Evolutionary conservation across 345 rosid species (phyloP).

Genomic region (Populus tremula): DNA sequence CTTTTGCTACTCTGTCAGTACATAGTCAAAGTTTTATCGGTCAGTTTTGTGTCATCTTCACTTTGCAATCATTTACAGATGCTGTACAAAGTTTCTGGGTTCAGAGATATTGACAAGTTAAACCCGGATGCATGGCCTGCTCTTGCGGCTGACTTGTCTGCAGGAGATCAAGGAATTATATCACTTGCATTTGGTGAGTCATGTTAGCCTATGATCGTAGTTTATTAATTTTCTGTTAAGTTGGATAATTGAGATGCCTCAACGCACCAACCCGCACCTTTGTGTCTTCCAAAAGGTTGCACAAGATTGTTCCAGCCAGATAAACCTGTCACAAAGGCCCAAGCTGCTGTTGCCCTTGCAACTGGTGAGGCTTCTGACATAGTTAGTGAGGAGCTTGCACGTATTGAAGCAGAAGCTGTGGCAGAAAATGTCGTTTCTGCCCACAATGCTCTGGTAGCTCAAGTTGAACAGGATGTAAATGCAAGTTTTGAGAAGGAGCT

Average conservation of each 20-base stretch:
- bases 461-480: constrained; percentile 79
- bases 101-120: constrained; percentile 73
- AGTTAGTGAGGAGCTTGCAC: constrained; percentile 85
- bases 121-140: constrained; percentile 94
- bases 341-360: constrained; percentile 88
- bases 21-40: background rate
- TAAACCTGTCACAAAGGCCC: constrained; percentile 95
- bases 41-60: constrained; percentile 9
- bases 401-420: constrained; percentile 84
- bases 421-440: constrained; percentile 84
- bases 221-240: constrained; percentile 13
- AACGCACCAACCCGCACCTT: background rate
- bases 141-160: constrained; percentile 74
- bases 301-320: constrained; percentile 85
- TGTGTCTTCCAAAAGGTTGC: constrained; percentile 45
- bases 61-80: constrained; percentile 36
- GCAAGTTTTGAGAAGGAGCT: constrained; percentile 75
- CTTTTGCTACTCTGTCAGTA: background rate
- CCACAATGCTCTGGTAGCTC: constrained; percentile 71
- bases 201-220: constrained; percentile 16
- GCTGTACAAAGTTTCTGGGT: constrained; percentile 71
- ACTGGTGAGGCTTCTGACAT: constrained; percentile 73
- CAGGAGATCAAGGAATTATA: constrained; percentile 82
- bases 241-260: constrained; percentile 16
- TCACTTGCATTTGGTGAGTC: constrained; percentile 87